A percentile compares a stretch with the other conserved stretches of the same genome.
Evolutionary conservation across 345 rosid genomes (phyloP).

Genomic region (Kandelia obovata): DNA sequence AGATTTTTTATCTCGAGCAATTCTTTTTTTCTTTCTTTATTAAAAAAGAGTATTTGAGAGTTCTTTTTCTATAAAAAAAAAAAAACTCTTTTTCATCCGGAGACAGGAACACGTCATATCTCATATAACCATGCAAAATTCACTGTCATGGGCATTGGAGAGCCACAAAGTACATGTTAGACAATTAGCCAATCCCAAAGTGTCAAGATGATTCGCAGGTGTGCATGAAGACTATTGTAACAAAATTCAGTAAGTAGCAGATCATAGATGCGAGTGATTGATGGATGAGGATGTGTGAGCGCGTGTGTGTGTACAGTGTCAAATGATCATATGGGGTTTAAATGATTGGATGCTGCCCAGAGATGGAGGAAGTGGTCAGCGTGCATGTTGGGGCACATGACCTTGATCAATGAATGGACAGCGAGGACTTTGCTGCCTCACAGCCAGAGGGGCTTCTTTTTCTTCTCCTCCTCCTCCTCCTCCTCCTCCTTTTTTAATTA

Average conservation of each 20-base stretch:
- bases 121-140: too few species aligned
- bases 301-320: not conserved
- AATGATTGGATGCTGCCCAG: not conserved
- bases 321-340: not conserved
- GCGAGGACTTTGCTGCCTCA: conserved; percentile 29
- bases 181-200: not conserved
- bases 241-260: not conserved
- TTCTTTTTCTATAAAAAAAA: too few species aligned
- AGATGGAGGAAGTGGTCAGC: conserved; percentile 28
- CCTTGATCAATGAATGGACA: conserved; percentile 35
- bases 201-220: too few species aligned
- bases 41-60: too few species aligned
- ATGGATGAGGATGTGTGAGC: too few species aligned
- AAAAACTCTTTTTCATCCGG: too few species aligned
- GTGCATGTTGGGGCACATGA: conserved; percentile 53
- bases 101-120: too few species aligned
- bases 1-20: too few species aligned
- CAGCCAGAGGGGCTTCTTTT: conserved; percentile 23
- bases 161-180: too few species aligned
- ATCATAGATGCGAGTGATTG: not conserved
- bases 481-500: not conserved
- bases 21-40: too few species aligned
- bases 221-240: too few species aligned
- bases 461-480: not conserved
- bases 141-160: too few species aligned